phyloP scores from a whole-genome alignment of 2,329 filamentous ascomycete species.

The Pseudocercospora crystallina region DNA sequence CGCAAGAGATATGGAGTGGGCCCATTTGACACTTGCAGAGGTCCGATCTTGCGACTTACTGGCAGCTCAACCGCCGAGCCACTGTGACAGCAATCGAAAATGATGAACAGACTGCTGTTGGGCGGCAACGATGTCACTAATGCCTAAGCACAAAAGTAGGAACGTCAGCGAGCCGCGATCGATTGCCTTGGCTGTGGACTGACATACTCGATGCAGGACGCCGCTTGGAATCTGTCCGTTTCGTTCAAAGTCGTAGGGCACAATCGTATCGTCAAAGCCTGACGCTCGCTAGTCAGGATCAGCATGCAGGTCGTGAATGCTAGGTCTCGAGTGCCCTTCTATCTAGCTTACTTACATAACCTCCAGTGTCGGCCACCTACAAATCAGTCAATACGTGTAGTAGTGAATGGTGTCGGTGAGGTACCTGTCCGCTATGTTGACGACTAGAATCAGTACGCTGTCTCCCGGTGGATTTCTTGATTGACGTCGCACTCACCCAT shows the following conservation, averaged over 20 bases:
- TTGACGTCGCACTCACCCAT: constrained; percentile 39
- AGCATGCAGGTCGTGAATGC: too few relatives aligned
- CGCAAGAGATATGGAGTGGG: too few relatives aligned
- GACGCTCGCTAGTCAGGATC: constrained; percentile 23
- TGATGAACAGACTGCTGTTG: constrained; percentile 53
- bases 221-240: constrained; percentile 56
- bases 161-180: too few relatives aligned
- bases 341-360: not conserved
- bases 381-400: not conserved
- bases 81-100: constrained; percentile 64
- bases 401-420: too few relatives aligned
- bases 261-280: constrained; percentile 33
- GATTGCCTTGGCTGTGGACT: too few relatives aligned
- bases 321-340: too few relatives aligned
- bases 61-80: constrained; percentile 61
- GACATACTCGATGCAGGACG: constrained; percentile 44
- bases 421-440: too few relatives aligned
- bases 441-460: too few relatives aligned
- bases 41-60: too few relatives aligned
- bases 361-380: constrained; percentile 9
- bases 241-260: constrained; percentile 39
- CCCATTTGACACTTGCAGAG: too few relatives aligned
- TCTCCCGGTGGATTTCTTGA: too few relatives aligned
- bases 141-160: constrained; percentile 28
- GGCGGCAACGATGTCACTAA: constrained; percentile 55